These are phyloP conservation scores for Penicillium sp. DNA, from an alignment of 2,329 filamentous ascomycete species.

Conservation along the genomic window DNA sequence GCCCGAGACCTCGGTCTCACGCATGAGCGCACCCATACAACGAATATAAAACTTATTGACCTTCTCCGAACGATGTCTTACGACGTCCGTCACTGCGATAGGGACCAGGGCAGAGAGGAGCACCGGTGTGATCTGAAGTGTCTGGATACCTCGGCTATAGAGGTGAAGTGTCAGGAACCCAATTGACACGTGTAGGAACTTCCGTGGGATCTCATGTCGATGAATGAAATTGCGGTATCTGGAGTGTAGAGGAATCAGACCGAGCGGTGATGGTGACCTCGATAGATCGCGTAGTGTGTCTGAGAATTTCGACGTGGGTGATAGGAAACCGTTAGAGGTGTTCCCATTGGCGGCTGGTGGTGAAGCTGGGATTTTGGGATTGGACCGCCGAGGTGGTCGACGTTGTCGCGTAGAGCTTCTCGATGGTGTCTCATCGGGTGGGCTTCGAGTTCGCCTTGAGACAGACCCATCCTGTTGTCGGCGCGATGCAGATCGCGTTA, in stretches of 20 bases:
- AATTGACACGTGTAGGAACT: constrained; percentile 90
- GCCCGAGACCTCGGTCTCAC: constrained; percentile 88
- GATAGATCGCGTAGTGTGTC: constrained; percentile 86
- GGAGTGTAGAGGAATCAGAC: constrained; percentile 90
- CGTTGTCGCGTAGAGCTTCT: constrained; percentile 51
- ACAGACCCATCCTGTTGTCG: constrained; percentile 50
- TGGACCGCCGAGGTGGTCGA: constrained; percentile 35
- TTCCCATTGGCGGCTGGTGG: constrained; percentile 40
- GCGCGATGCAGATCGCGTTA: constrained; percentile 70
- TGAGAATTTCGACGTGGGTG: constrained; percentile 47
- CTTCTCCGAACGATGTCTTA: constrained; percentile 76
- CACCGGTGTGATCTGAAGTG: constrained; percentile 75
- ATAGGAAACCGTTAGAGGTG: constrained; percentile 39
- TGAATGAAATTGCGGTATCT: constrained; percentile 91
- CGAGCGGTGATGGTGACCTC: constrained; percentile 86
- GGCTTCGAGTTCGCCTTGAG: constrained; percentile 52
- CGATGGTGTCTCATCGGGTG: constrained; percentile 15
- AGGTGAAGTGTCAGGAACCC: constrained; percentile 89
- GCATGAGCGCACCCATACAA: constrained; percentile 85
- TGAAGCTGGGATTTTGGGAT: constrained; percentile 43
- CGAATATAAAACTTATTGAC: constrained; percentile 88
- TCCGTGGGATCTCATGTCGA: constrained; percentile 94
- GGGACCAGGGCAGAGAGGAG: constrained; percentile 79
- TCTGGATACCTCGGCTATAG: constrained; percentile 76
- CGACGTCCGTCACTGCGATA: constrained; percentile 75